Evolutionary conservation across 2,329 filamentous ascomycete species (phyloP).

Genomic region (Fonsecaea monophora): DNA sequence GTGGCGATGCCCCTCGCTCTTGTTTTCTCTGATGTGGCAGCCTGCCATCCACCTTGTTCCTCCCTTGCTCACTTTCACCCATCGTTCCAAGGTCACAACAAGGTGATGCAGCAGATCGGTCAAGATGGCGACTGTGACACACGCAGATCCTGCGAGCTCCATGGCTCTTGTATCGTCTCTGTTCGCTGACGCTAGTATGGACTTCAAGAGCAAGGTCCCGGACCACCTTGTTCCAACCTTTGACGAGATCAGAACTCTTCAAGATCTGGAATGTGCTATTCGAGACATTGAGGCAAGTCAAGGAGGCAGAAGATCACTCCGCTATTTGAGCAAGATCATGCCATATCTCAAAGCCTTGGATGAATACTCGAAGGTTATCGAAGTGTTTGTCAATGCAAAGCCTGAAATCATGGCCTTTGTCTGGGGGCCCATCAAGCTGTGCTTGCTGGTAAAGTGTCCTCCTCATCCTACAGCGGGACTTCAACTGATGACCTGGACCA

Average conservation of each 20-base stretch:
- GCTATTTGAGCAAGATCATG: slow-evolving; percentile 14
- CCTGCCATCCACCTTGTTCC: too few species aligned
- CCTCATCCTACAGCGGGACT: not conserved
- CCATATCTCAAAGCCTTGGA: slow-evolving; percentile 1
- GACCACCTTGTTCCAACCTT: not conserved
- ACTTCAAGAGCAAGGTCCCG: not conserved
- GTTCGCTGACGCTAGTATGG: not conserved
- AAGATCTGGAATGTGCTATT: slow-evolving; percentile 13
- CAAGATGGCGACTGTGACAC: not conserved
- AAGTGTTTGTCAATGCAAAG: slow-evolving; percentile 11
- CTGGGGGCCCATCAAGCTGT: slow-evolving; percentile 1
- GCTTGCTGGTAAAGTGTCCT: not conserved
- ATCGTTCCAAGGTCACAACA: not conserved
- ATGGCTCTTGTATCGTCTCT: slow-evolving; percentile 7
- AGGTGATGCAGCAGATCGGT: not conserved
- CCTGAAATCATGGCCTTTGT: slow-evolving; percentile 12
- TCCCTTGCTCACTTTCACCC: too few species aligned
- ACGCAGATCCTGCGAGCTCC: not conserved
- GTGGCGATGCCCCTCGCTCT: too few species aligned
- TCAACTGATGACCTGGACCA: not conserved
- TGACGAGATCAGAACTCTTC: slow-evolving; percentile 5
- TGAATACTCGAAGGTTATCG: slow-evolving; percentile 4
- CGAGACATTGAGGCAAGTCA: slow-evolving; percentile 7
- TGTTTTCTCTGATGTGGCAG: too few species aligned
- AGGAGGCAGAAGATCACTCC: slow-evolving; percentile 2